These are phyloP conservation scores for Sugiyamaella lignohabitans DNA, from an alignment of 805 yeast genomes.

Conservation along the genomic window DNA sequence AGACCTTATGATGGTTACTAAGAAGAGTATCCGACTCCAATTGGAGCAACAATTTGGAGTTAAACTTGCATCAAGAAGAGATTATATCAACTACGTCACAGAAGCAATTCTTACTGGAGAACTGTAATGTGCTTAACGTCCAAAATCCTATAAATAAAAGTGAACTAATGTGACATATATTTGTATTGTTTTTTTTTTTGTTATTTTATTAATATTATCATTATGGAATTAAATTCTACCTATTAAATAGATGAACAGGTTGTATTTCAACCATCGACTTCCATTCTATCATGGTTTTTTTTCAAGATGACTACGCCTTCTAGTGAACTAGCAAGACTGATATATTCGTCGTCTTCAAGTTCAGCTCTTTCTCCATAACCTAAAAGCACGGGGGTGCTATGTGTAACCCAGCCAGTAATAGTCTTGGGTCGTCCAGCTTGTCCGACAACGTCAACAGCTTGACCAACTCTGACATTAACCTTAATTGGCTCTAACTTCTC, in stretches of 20 bases:
- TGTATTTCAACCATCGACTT: too few relatives aligned
- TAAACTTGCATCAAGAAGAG: constrained; percentile 30
- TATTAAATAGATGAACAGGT: too few relatives aligned
- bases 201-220: neutral
- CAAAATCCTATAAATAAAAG: too few relatives aligned
- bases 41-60: constrained; percentile 33
- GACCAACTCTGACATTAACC: constrained; percentile 97
- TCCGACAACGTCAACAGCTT: constrained; percentile 97
- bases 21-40: constrained; percentile 32
- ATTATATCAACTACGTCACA: constrained; percentile 34
- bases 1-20: constrained; percentile 35
- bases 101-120: constrained; percentile 38
- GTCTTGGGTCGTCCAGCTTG: constrained; percentile 99
- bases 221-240: too few relatives aligned
- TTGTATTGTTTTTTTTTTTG: neutral
- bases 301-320: constrained; percentile 92
- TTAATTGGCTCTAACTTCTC: constrained; percentile 85
- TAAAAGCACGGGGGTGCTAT: constrained; percentile 90
- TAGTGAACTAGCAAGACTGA: constrained; percentile 68
- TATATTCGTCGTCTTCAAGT: constrained; percentile 88
- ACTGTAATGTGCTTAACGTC: constrained; percentile 25
- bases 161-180: neutral
- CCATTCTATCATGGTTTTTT: constrained; percentile 68
- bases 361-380: constrained; percentile 97
- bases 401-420: constrained; percentile 99